Evolutionary conservation across 2,329 filamentous ascomycete genomes (phyloP).

Genomic region (Xylaria sp.): DNA sequence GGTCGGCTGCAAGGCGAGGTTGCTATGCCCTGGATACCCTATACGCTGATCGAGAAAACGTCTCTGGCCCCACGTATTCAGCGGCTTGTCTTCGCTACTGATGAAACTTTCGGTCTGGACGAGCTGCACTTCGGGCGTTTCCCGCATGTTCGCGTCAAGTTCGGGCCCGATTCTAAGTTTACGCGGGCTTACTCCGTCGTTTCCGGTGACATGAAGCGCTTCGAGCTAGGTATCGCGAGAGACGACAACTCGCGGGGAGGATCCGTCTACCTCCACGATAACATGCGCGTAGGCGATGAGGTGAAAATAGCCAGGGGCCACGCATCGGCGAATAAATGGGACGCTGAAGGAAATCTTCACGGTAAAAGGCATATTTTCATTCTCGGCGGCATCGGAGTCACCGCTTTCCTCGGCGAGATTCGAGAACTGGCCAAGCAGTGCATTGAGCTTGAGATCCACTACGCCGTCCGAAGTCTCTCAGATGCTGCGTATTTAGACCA

Average conservation of each 20-base stretch:
- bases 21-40: constrained; percentile 50
- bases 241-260: constrained; percentile 63
- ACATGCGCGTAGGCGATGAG: constrained; percentile 55
- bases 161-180: constrained; percentile 60
- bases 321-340: constrained; percentile 11
- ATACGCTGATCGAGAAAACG: constrained; percentile 55
- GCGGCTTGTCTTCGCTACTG: constrained; percentile 57
- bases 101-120: constrained; percentile 41
- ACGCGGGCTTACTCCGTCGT: constrained; percentile 63
- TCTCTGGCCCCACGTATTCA: constrained; percentile 56
- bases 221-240: constrained; percentile 65
- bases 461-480: constrained; percentile 37
- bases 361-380: constrained; percentile 39
- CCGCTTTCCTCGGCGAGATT: constrained; percentile 39
- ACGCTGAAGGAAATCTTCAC: constrained; percentile 5
- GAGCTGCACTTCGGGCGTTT: constrained; percentile 47
- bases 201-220: constrained; percentile 52
- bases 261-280: constrained; percentile 62
- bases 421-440: constrained; percentile 22
- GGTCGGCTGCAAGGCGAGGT: constrained; percentile 34
- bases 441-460: constrained; percentile 38
- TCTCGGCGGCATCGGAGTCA: constrained; percentile 41
- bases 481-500: constrained; percentile 40
- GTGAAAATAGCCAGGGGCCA: constrained; percentile 48
- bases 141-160: constrained; percentile 61